These are phyloP conservation scores for Phytopythium chamaehyphon DNA, from an alignment of 352 stramenopile genomes.

Conservation along the genomic window DNA sequence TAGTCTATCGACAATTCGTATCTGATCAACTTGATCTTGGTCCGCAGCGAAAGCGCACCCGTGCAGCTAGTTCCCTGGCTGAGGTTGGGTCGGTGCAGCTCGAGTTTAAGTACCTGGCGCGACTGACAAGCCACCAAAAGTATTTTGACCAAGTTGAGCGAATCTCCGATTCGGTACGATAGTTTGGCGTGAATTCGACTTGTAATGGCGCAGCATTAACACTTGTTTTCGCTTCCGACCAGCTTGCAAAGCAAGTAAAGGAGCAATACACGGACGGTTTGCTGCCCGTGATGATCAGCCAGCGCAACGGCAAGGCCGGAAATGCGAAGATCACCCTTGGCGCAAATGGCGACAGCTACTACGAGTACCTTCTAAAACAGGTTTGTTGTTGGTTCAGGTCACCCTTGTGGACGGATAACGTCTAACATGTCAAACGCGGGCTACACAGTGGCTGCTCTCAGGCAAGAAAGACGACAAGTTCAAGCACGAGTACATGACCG, in stretches of 20 bases:
- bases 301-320: conserved; percentile 31
- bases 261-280: conserved; percentile 53
- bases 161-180: conserved; percentile 63
- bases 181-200: too few relatives aligned
- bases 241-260: conserved; percentile 49
- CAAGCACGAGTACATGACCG: conserved; percentile 56
- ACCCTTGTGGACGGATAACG: not conserved
- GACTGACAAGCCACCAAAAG: conserved; percentile 47
- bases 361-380: conserved; percentile 84
- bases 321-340: conserved; percentile 63
- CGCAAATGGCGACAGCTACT: conserved; percentile 81
- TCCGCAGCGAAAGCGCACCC: conserved; percentile 26
- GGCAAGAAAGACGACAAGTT: conserved; percentile 75
- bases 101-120: conserved; percentile 78
- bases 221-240: not conserved
- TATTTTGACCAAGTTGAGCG: conserved; percentile 69
- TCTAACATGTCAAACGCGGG: not conserved
- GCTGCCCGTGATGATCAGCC: conserved; percentile 47
- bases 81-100: conserved; percentile 73
- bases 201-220: too few relatives aligned
- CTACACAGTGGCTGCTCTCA: conserved; percentile 56
- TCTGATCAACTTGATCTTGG: not conserved
- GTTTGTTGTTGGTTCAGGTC: conserved; percentile 11
- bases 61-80: conserved; percentile 43
- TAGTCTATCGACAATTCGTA: not conserved